These are phyloP conservation scores for Graphilbum sp. DNA, from an alignment of 2,329 filamentous ascomycete genomes.

Conservation along the genomic window DNA sequence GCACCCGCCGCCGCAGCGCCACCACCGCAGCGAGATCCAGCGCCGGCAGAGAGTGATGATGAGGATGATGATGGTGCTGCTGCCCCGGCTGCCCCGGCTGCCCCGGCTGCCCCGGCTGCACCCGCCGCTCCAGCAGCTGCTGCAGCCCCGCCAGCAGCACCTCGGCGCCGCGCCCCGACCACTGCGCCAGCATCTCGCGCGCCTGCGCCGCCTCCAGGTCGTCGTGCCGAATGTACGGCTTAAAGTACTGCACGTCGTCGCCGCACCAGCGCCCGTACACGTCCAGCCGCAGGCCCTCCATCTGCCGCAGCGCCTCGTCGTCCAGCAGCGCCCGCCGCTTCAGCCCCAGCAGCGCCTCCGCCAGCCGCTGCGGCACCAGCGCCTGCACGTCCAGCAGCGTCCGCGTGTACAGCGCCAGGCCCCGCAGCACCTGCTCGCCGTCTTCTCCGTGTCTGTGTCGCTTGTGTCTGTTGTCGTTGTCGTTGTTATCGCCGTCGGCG, in stretches of 20 bases:
- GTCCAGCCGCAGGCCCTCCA: slow-evolving; percentile 63
- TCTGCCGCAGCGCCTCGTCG: slow-evolving; percentile 46
- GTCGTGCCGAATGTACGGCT: slow-evolving; percentile 72
- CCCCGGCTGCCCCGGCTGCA: background rate
- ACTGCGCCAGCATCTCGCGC: slow-evolving; percentile 42
- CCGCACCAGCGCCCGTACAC: slow-evolving; percentile 65
- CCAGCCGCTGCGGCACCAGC: slow-evolving; percentile 55
- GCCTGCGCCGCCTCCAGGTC: slow-evolving; percentile 48
- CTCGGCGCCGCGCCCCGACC: slow-evolving; percentile 45
- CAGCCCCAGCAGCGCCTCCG: slow-evolving; percentile 49
- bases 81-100: too few relatives aligned
- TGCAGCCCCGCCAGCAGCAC: slow-evolving; percentile 45
- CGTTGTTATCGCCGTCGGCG: background rate
- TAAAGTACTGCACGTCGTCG: slow-evolving; percentile 70
- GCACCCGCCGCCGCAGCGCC: slow-evolving; percentile 49
- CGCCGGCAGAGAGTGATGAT: too few relatives aligned
- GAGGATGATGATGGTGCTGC: too few relatives aligned
- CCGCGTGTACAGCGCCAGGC: slow-evolving; percentile 56
- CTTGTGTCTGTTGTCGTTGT: background rate
- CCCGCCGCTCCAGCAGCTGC: slow-evolving; percentile 32
- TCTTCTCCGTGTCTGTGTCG: background rate
- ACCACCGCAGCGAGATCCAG: slow-evolving; percentile 53
- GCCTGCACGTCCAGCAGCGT: slow-evolving; percentile 55
- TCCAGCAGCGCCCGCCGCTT: slow-evolving; percentile 56
- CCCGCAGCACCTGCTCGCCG: slow-evolving; percentile 38